phyloP scores from a whole-genome alignment of 192 early-diverging fungal species.

The Gigaspora rosea region DNA sequence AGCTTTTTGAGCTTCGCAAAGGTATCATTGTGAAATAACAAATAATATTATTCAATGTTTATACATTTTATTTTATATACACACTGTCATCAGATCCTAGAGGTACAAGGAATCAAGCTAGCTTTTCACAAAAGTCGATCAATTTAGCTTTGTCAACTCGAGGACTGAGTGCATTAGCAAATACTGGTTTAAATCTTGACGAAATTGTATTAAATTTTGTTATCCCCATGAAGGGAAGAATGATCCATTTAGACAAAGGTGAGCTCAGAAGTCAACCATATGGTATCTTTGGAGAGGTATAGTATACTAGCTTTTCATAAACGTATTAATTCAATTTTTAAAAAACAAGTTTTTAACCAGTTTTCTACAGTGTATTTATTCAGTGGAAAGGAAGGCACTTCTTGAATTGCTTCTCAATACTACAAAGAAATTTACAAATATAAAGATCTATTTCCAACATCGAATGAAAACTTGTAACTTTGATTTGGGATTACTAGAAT shows the following conservation, averaged over 20 bases:
- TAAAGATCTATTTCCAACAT: conserved; percentile 78
- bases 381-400: conserved; percentile 81
- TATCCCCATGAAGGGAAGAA: conserved; percentile 91
- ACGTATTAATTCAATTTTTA: not conserved
- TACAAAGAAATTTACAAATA: conserved; percentile 66
- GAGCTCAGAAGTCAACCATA: conserved; percentile 78
- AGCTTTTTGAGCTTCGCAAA: conserved; percentile 82
- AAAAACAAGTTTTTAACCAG: conserved; percentile 12
- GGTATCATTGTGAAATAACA: conserved; percentile 46
- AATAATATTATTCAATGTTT: no score
- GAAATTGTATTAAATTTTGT: conserved; percentile 63
- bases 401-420: conserved; percentile 80
- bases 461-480: conserved; percentile 70
- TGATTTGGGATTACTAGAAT: conserved; percentile 60
- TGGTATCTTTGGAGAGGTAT: conserved; percentile 83
- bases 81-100: conserved; percentile 54
- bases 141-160: conserved; percentile 91
- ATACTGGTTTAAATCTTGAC: conserved; percentile 68
- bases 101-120: conserved; percentile 54
- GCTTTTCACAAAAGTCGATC: conserved; percentile 76
- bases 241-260: conserved; percentile 80
- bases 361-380: conserved; percentile 80
- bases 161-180: conserved; percentile 79
- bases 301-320: not conserved
- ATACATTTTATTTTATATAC: not conserved